Evolutionary conservation across 169 alveolate genomes (phyloP).

Genomic region (Theileria parva): DNA sequence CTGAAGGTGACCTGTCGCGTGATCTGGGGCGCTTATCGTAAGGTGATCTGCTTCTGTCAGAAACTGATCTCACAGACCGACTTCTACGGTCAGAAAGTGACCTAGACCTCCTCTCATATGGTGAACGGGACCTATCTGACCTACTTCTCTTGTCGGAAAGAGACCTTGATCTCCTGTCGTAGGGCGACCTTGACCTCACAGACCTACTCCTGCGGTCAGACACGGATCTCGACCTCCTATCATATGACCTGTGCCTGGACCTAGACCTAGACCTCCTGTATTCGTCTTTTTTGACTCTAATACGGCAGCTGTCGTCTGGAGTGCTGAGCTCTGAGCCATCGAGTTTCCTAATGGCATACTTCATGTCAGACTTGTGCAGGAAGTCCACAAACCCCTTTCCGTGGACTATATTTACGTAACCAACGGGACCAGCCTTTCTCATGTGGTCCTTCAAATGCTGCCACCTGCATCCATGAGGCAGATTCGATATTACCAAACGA

Average conservation of each 20-base stretch:
- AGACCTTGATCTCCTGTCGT: not conserved
- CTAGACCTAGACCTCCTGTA: slow-evolving; percentile 25
- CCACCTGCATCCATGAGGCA: slow-evolving; percentile 81
- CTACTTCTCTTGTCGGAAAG: not conserved
- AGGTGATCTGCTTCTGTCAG: slow-evolving; percentile 2
- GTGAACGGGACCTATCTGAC: not conserved
- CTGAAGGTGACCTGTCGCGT: not conserved
- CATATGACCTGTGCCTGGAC: slow-evolving; percentile 19
- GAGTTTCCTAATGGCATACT: slow-evolving; percentile 70
- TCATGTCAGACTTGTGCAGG: slow-evolving; percentile 68
- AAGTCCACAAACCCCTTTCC: slow-evolving; percentile 78
- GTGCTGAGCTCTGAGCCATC: slow-evolving; percentile 74
- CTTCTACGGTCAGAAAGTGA: not conserved
- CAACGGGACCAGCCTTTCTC: slow-evolving; percentile 81
- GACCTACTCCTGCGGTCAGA: slow-evolving; percentile 10
- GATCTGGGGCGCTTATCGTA: not conserved
- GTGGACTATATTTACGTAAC: slow-evolving; percentile 73
- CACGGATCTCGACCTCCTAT: not conserved
- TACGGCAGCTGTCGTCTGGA: slow-evolving; percentile 24
- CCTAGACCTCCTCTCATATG: not conserved
- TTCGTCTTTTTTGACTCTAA: slow-evolving; percentile 11
- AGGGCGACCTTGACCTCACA: slow-evolving; percentile 3
- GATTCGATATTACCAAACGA: slow-evolving; percentile 71
- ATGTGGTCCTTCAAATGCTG: slow-evolving; percentile 83
- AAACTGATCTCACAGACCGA: not conserved